phyloP scores from a whole-genome alignment of 2,329 filamentous ascomycete genomes.

The Metarhizium anisopliae region DNA sequence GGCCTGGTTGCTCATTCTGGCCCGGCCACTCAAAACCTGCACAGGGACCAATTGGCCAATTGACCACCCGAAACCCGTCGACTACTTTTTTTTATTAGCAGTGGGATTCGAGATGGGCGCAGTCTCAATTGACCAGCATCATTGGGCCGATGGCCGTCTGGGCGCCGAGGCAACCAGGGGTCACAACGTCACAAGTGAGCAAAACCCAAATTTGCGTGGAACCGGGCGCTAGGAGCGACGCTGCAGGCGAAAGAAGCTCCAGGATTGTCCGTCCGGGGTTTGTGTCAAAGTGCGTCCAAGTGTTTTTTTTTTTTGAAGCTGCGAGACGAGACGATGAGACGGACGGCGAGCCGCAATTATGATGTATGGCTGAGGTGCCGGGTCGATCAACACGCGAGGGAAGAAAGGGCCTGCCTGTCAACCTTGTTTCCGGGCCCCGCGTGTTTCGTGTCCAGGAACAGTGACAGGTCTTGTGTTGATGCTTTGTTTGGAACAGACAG shows the following conservation, averaged over 20 bases:
- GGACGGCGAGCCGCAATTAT: too few species aligned
- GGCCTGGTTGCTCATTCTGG: not conserved
- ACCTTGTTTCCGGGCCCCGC: not conserved
- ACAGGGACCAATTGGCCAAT: not conserved
- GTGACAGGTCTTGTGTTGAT: not conserved
- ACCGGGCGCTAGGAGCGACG: too few species aligned
- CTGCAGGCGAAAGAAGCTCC: conserved; percentile 1
- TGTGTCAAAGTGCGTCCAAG: too few species aligned
- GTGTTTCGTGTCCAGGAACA: not conserved
- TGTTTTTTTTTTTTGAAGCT: too few species aligned
- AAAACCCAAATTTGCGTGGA: not conserved
- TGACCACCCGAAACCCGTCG: too few species aligned
- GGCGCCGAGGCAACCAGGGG: conserved; percentile 1
- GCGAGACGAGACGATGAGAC: too few species aligned
- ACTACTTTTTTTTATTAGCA: too few species aligned
- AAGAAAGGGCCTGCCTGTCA: too few species aligned
- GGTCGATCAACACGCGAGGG: too few species aligned
- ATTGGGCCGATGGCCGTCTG: not conserved
- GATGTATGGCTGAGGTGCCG: too few species aligned
- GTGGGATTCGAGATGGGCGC: not conserved
- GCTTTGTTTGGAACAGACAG: conserved; percentile 1
- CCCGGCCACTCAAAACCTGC: not conserved
- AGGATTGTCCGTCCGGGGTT: too few species aligned
- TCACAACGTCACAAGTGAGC: not conserved
- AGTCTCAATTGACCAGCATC: not conserved